These are phyloP conservation scores for Metarhizium robertsii DNA, from an alignment of 2,329 filamentous ascomycete species.

Conservation along the genomic window DNA sequence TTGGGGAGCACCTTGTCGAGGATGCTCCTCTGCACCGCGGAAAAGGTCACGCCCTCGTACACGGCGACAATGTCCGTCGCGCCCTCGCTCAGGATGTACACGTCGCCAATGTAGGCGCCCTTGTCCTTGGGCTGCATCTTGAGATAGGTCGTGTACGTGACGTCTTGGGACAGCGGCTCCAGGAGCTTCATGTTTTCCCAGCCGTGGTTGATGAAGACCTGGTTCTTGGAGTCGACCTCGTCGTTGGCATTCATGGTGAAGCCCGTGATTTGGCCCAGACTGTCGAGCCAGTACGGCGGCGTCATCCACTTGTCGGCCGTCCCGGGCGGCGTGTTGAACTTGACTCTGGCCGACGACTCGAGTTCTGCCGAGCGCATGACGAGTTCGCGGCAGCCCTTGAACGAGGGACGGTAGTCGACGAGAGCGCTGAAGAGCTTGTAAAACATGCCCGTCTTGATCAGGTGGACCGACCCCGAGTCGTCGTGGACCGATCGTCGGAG, in stretches of 20 bases:
- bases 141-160: too few species aligned
- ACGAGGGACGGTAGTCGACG: slow-evolving; percentile 46
- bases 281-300: background rate
- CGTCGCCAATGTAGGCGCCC: too few species aligned
- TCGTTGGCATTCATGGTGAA: background rate
- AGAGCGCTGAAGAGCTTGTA: slow-evolving; percentile 58
- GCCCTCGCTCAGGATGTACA: too few species aligned
- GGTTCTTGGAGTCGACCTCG: slow-evolving; percentile 19
- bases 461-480: slow-evolving; percentile 10
- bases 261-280: background rate
- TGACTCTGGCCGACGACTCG: background rate
- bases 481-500: slow-evolving; percentile 7
- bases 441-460: slow-evolving; percentile 13
- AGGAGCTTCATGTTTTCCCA: slow-evolving; percentile 14
- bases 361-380: slow-evolving; percentile 26
- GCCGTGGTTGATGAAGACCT: background rate
- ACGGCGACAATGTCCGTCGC: too few species aligned
- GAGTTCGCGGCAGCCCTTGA: slow-evolving; percentile 50
- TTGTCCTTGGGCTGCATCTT: too few species aligned
- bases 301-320: slow-evolving; percentile 2
- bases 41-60: too few species aligned
- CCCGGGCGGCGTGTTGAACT: slow-evolving; percentile 26
- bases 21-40: too few species aligned
- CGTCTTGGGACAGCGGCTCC: background rate
- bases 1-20: too few species aligned